Percentiles rank a stretch among this genome's conserved stretches.
These are phyloP conservation scores for Corymbia maculata DNA, from an alignment of 345 rosid species.

Conservation along the genomic window DNA sequence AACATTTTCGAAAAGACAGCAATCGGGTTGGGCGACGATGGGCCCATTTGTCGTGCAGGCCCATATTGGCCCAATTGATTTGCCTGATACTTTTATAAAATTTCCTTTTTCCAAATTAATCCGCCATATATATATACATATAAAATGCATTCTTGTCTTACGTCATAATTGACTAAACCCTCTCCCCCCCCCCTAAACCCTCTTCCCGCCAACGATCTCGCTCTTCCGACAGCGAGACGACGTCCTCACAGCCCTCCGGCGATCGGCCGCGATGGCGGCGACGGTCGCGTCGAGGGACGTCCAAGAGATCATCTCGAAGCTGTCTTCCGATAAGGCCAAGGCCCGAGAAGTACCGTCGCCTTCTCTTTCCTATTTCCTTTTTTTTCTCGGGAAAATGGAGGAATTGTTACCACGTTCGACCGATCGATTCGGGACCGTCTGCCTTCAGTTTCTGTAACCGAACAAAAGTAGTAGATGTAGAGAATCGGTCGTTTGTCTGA, in stretches of 20 bases:
- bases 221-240: not conserved
- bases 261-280: conserved; percentile 1
- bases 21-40: not conserved
- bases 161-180: not conserved
- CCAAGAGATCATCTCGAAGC: conserved; percentile 74
- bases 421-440: not conserved
- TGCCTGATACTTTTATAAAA: not conserved
- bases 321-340: conserved; percentile 89
- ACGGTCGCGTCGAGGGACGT: conserved; percentile 66
- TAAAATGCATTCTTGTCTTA: not conserved
- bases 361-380: not conserved
- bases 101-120: not conserved
- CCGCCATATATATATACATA: not conserved
- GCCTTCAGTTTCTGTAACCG: not conserved
- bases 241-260: not conserved
- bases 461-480: not conserved
- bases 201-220: not conserved
- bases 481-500: not conserved
- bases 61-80: not conserved
- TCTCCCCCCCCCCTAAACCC: not conserved
- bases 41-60: not conserved
- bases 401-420: not conserved
- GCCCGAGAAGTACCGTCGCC: conserved; percentile 49
- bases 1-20: not conserved
- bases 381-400: not conserved